Evolutionary conservation across 768 basidiomycete species (phyloP).

Genomic region (Exsudoporus frostii): DNA sequence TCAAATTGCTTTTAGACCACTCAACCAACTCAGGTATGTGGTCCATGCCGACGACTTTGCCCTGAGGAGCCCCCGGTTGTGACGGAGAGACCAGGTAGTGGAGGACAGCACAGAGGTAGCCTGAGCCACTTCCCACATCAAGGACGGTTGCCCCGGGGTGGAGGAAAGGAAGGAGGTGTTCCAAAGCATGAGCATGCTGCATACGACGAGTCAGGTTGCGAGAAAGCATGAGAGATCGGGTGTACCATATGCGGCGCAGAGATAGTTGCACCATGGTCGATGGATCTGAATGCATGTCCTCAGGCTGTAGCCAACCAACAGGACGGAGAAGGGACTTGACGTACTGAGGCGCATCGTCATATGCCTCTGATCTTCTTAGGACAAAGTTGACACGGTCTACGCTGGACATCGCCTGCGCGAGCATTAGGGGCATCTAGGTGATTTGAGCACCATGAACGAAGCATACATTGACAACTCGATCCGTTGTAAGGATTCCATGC

Average conservation of each 20-base stretch:
- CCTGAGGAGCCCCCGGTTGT: slow-evolving; percentile 25
- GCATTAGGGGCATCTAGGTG: neutral
- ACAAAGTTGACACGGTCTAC: slow-evolving; percentile 76
- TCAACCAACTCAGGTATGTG: slow-evolving; percentile 80
- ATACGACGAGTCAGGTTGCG: neutral
- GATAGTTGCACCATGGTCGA: slow-evolving; percentile 88
- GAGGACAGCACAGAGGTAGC: slow-evolving; percentile 81
- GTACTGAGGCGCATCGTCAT: slow-evolving; percentile 77
- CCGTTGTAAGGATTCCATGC: slow-evolving; percentile 54
- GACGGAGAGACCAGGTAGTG: slow-evolving; percentile 58
- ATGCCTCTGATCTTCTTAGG: slow-evolving; percentile 47
- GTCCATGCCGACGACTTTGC: slow-evolving; percentile 84
- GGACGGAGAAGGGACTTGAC: slow-evolving; percentile 27
- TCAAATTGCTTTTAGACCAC: slow-evolving; percentile 66
- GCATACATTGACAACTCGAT: slow-evolving; percentile 54
- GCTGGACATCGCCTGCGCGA: slow-evolving; percentile 57
- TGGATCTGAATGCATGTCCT: slow-evolving; percentile 43
- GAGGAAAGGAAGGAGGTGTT: slow-evolving; percentile 73
- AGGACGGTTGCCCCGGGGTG: slow-evolving; percentile 71
- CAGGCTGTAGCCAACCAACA: neutral
- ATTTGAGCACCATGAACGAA: neutral
- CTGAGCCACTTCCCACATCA: slow-evolving; percentile 88
- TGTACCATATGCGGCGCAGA: slow-evolving; percentile 94
- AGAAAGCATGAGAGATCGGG: neutral
- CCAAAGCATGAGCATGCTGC: slow-evolving; percentile 84